phyloP scores from a whole-genome alignment of 257 asterid genomes.

The Plantago ovata region DNA sequence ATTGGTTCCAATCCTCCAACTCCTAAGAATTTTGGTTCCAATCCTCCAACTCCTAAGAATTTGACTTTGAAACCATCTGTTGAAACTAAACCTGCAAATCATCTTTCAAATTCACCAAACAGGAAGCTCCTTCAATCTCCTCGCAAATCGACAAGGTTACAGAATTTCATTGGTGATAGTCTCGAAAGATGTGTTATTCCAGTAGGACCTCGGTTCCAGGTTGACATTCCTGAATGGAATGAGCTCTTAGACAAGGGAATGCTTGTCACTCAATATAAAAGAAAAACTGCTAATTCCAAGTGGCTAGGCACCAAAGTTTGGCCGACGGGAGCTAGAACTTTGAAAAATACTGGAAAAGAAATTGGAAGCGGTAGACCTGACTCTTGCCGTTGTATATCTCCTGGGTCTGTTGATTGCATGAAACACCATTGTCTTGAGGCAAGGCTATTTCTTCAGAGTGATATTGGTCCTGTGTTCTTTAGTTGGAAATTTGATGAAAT shows the following conservation, averaged over 20 bases:
- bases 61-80: constrained; percentile 13
- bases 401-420: constrained; percentile 44
- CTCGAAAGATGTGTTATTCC: constrained; percentile 51
- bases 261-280: constrained; percentile 18
- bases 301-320: constrained; percentile 69
- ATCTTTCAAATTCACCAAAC: constrained; percentile 23
- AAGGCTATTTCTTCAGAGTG: constrained; percentile 37
- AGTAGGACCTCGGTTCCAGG: constrained; percentile 81
- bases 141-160: constrained; percentile 37
- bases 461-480: constrained; percentile 57
- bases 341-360: constrained; percentile 21
- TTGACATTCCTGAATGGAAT: constrained; percentile 59
- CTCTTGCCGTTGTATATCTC: constrained; percentile 45
- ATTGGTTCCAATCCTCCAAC: constrained; percentile 40
- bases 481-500: constrained; percentile 73
- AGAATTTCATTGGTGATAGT: constrained; percentile 37
- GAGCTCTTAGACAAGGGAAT: constrained; percentile 29
- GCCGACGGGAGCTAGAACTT: constrained; percentile 35
- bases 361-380: constrained; percentile 59
- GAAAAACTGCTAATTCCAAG: constrained; percentile 38
- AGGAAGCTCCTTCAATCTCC: constrained; percentile 34
- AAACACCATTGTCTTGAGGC: constrained; percentile 50
- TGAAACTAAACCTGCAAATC: constrained; percentile 24
- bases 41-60: constrained; percentile 37
- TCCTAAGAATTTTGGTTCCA: constrained; percentile 45